These are phyloP conservation scores for Leishmania lainsoni DNA, from an alignment of 208 protist species.

Conservation along the genomic window DNA sequence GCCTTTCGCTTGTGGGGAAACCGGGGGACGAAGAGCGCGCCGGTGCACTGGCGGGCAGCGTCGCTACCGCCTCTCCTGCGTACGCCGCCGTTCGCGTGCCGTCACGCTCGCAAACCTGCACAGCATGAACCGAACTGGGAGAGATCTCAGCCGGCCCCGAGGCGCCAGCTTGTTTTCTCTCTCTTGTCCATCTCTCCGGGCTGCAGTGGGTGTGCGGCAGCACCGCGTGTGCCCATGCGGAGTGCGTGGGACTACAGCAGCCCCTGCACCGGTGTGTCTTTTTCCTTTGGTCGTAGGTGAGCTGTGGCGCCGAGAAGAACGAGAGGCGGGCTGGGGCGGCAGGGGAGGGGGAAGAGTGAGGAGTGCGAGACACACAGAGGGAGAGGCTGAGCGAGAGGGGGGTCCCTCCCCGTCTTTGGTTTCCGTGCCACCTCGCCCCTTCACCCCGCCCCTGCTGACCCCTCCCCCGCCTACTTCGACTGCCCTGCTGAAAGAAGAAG, in stretches of 20 bases:
- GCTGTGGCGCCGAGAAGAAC: neutral
- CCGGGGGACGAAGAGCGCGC: neutral
- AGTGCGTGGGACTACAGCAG: neutral
- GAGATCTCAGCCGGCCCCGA: neutral
- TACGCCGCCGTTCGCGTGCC: neutral
- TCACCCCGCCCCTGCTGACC: neutral
- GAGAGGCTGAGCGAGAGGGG: slow-evolving; percentile 1
- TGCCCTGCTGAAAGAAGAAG: neutral
- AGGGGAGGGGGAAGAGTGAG: neutral
- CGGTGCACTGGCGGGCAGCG: neutral
- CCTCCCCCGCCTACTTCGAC: neutral
- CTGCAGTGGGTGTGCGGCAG: neutral
- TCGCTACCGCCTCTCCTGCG: neutral
- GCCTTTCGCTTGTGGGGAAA: neutral
- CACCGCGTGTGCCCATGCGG: neutral
- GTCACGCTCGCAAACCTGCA: neutral
- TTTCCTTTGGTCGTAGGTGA: neutral
- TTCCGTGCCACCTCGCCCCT: neutral
- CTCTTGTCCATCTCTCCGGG: neutral
- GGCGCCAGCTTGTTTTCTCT: neutral
- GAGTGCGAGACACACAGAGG: neutral
- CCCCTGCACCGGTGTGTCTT: neutral
- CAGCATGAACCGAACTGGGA: neutral
- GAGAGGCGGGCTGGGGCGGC: neutral
- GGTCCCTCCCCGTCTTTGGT: neutral